Percentiles rank a stretch among this genome's conserved stretches.
Conservation (phyloP, 768 basidiomycete genomes). For the Leccinellum albellum region DNA sequence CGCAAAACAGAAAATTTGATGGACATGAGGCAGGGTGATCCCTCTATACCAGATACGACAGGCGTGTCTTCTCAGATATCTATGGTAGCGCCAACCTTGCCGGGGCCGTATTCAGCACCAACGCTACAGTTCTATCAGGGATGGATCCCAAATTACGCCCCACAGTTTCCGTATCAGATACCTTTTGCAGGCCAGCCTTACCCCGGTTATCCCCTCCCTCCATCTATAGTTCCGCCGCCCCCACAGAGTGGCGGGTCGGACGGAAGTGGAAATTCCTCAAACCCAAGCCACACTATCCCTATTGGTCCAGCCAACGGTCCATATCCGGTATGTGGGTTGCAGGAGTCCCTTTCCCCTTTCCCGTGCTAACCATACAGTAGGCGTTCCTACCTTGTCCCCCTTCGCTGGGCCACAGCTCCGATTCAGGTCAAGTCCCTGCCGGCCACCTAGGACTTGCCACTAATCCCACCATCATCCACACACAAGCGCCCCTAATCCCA, state of each 20-base stretch:
- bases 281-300: slow-evolving; percentile 24
- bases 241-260: slow-evolving; percentile 37
- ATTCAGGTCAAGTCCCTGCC: slow-evolving; percentile 22
- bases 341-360: neutral
- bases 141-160: slow-evolving; percentile 54
- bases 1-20: neutral
- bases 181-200: slow-evolving; percentile 46
- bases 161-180: slow-evolving; percentile 48
- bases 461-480: slow-evolving; percentile 15
- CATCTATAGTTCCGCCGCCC: slow-evolving; percentile 22
- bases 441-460: slow-evolving; percentile 16
- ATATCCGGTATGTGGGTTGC: slow-evolving; percentile 43
- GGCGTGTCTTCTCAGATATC: slow-evolving; percentile 27
- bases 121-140: slow-evolving; percentile 46
- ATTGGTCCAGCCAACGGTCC: slow-evolving; percentile 39
- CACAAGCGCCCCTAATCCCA: slow-evolving; percentile 57
- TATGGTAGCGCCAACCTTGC: slow-evolving; percentile 14
- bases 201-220: slow-evolving; percentile 40
- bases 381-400: slow-evolving; percentile 50
- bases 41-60: slow-evolving; percentile 1
- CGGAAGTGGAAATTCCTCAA: slow-evolving; percentile 31
- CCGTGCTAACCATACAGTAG: slow-evolving; percentile 27
- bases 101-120: slow-evolving; percentile 36
- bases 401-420: slow-evolving; percentile 28
- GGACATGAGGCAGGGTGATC: slow-evolving; percentile 31